A percentile compares a stretch with the other conserved stretches of the same genome.
phyloP scores from a whole-genome alignment of 805 yeast species.

The Kodamaea fukazawae region DNA sequence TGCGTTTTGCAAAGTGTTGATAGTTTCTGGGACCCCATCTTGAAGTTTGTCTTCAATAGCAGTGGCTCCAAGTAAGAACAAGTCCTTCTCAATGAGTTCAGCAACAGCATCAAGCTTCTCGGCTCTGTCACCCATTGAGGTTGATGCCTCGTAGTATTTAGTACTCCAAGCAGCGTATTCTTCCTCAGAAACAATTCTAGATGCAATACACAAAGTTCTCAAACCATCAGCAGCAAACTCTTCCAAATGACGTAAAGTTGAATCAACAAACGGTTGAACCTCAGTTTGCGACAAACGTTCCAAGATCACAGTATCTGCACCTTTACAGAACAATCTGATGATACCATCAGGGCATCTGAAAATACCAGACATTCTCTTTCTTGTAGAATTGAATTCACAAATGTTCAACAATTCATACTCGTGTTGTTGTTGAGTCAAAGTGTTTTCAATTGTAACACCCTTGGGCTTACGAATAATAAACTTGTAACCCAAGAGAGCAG shows the following conservation, averaged over 20 bases:
- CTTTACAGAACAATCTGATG: conserved; percentile 86
- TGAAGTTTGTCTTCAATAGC: conserved; percentile 98
- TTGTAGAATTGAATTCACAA: conserved; percentile 95
- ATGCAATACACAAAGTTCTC: conserved; percentile 90
- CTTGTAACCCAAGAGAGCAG: conserved; percentile 80
- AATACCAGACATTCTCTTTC: conserved; percentile 96
- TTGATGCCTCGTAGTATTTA: conserved; percentile 73
- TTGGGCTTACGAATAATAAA: conserved; percentile 85
- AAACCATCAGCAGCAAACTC: conserved; percentile 96
- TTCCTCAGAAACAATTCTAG: conserved; percentile 70
- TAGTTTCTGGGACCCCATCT: conserved; percentile 98
- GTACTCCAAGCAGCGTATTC: conserved; percentile 74
- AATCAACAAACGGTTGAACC: conserved; percentile 72
- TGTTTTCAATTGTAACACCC: conserved; percentile 62
- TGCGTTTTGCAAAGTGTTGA: conserved; percentile 90
- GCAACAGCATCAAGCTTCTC: conserved; percentile 84
- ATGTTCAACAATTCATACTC: conserved; percentile 78
- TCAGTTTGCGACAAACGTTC: conserved; percentile 68
- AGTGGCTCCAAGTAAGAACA: conserved; percentile 89
- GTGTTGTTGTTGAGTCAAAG: conserved; percentile 48
- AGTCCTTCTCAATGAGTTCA: conserved; percentile 75
- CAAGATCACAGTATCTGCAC: conserved; percentile 95
- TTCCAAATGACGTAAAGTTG: conserved; percentile 84
- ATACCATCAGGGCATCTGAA: conserved; percentile 93
- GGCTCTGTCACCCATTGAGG: conserved; percentile 72